These are phyloP conservation scores for Purpureocillium takamizusanense DNA, from an alignment of 2,329 filamentous ascomycete species.

Conservation along the genomic window DNA sequence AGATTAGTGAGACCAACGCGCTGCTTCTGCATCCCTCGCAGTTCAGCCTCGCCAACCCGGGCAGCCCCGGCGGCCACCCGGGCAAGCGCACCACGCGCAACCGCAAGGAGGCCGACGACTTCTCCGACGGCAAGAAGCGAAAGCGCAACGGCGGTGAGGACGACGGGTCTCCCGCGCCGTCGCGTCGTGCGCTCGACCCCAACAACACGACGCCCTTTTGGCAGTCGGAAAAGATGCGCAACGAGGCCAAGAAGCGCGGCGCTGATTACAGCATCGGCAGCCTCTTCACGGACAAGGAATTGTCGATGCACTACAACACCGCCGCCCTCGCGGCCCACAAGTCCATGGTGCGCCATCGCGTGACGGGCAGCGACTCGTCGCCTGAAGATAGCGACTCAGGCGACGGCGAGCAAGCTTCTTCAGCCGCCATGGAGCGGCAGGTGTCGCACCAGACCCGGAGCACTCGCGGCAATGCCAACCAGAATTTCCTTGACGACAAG, in stretches of 20 bases:
- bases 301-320: conserved; percentile 55
- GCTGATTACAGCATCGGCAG: conserved; percentile 59
- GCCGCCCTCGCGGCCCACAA: conserved; percentile 54
- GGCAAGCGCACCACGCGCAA: conserved; percentile 54
- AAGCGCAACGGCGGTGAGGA: conserved; percentile 53
- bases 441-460: conserved; percentile 56
- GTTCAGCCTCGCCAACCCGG: conserved; percentile 56
- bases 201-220: conserved; percentile 52
- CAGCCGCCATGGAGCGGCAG: conserved; percentile 50
- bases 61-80: conserved; percentile 54
- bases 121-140: conserved; percentile 50
- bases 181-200: conserved; percentile 45
- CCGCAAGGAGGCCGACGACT: conserved; percentile 53
- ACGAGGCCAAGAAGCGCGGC: conserved; percentile 45
- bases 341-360: conserved; percentile 49
- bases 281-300: conserved; percentile 62
- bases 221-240: conserved; percentile 50
- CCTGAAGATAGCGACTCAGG: conserved; percentile 45
- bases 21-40: conserved; percentile 59
- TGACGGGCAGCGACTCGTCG: conserved; percentile 39
- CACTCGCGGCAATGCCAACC: conserved; percentile 43
- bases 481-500: conserved; percentile 49
- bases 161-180: conserved; percentile 53
- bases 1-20: conserved; percentile 58
- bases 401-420: conserved; percentile 39